phyloP scores from a whole-genome alignment of 2,329 filamentous ascomycete genomes.

The Ceratocystis huliohia region DNA sequence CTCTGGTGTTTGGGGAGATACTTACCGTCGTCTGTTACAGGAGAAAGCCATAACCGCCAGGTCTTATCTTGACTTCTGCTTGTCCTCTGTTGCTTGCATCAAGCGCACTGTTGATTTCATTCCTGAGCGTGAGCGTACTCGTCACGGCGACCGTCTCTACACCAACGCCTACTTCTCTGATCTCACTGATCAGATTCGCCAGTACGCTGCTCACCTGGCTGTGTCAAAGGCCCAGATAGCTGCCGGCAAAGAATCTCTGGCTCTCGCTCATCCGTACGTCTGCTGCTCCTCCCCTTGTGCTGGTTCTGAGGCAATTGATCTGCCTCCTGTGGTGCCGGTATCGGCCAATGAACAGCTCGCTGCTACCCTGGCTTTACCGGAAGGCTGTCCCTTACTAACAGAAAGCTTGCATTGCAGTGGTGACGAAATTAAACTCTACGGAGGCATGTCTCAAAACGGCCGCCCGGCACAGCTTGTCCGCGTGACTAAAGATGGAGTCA shows the following conservation, averaged over 20 bases:
- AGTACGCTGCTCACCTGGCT: constrained; percentile 76
- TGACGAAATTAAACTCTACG: constrained; percentile 67
- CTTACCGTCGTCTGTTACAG: constrained; percentile 64
- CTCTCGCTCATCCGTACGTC: constrained; percentile 36
- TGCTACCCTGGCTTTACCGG: neutral
- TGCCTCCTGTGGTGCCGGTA: neutral
- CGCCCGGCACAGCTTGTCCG: constrained; percentile 74
- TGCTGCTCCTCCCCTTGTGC: constrained; percentile 24
- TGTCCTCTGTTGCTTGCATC: constrained; percentile 79
- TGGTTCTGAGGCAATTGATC: constrained; percentile 23
- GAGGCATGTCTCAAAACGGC: constrained; percentile 70
- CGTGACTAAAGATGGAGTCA: constrained; percentile 65
- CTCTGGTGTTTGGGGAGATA: constrained; percentile 46
- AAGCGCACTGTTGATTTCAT: constrained; percentile 79
- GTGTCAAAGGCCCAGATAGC: constrained; percentile 46
- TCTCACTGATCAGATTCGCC: constrained; percentile 81
- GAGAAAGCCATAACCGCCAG: constrained; percentile 59
- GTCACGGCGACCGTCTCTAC: constrained; percentile 77
- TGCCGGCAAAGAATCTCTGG: constrained; percentile 45
- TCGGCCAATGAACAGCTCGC: neutral
- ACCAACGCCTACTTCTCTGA: constrained; percentile 95
- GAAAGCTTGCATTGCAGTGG: constrained; percentile 26
- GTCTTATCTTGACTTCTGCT: constrained; percentile 75
- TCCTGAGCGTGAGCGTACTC: constrained; percentile 72
- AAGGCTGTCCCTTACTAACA: constrained; percentile 24